phyloP scores from a whole-genome alignment of 2,329 filamentous ascomycete species.

The Diplodia scrobiculata region DNA sequence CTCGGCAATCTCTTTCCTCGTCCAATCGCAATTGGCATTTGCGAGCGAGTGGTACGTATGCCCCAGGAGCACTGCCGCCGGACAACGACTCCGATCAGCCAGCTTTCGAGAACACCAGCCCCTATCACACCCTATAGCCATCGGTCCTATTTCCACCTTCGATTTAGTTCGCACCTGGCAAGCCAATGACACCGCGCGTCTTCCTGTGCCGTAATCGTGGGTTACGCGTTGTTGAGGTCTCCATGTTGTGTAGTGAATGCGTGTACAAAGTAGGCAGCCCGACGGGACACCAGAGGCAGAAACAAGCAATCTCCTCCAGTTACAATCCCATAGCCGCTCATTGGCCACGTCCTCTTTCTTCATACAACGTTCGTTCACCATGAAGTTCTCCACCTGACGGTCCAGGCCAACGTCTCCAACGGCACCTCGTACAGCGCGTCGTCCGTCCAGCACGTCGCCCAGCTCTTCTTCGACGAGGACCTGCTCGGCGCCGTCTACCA shows the following conservation, averaged over 20 bases:
- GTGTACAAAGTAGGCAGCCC: background rate
- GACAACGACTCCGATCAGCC: background rate
- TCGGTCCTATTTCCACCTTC: background rate
- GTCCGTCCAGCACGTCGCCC: slow-evolving; percentile 59
- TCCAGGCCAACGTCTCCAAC: slow-evolving; percentile 48
- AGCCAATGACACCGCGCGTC: slow-evolving; percentile 14
- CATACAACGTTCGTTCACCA: background rate
- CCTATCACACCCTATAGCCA: background rate
- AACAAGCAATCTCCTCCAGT: background rate
- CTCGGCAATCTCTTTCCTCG: background rate
- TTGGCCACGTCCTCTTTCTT: background rate
- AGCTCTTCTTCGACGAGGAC: slow-evolving; percentile 65
- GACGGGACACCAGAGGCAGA: background rate
- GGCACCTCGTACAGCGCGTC: slow-evolving; percentile 53
- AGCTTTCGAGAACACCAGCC: background rate
- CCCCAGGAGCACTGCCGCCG: background rate
- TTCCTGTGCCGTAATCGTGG: slow-evolving; percentile 1
- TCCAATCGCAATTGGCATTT: background rate
- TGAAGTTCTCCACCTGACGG: slow-evolving; percentile 32
- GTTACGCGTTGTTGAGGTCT: background rate
- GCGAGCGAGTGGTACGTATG: slow-evolving; percentile 8
- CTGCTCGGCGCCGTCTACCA: slow-evolving; percentile 56
- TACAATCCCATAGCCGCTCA: background rate
- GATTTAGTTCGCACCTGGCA: background rate
- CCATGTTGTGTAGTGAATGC: background rate